phyloP scores from a whole-genome alignment of 257 asterid species.

The Solanum peruvianum region DNA sequence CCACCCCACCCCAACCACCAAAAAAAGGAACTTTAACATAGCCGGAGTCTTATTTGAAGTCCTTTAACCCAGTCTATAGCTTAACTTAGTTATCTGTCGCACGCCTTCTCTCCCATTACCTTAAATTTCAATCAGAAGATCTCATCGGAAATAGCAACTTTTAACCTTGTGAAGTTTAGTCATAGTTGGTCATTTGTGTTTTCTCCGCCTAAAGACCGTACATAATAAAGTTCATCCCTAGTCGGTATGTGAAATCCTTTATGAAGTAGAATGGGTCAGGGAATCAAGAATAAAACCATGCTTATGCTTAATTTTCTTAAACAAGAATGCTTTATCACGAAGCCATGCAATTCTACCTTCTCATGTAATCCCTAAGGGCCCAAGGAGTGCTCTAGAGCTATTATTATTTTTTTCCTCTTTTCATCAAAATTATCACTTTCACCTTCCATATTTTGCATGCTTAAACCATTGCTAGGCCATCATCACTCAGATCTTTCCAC shows the following conservation, averaged over 20 bases:
- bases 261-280: not conserved
- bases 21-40: not conserved
- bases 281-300: not conserved
- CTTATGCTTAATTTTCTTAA: not conserved
- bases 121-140: not conserved
- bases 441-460: not conserved
- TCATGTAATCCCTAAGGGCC: not conserved
- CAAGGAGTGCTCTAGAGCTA: not conserved
- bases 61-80: not conserved
- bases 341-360: not conserved
- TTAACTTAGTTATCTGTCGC: not conserved
- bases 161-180: not conserved
- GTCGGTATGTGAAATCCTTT: not conserved
- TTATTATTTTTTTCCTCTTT: not conserved
- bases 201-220: not conserved
- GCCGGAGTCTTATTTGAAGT: not conserved
- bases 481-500: not conserved
- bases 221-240: not conserved
- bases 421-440: not conserved
- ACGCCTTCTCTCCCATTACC: not conserved
- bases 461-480: not conserved
- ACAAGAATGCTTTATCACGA: not conserved
- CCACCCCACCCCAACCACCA: no score
- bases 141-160: not conserved
- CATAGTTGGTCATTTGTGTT: not conserved